phyloP scores from a whole-genome alignment of 2,329 filamentous ascomycete genomes.

The Tolypocladium ovalisporum region DNA sequence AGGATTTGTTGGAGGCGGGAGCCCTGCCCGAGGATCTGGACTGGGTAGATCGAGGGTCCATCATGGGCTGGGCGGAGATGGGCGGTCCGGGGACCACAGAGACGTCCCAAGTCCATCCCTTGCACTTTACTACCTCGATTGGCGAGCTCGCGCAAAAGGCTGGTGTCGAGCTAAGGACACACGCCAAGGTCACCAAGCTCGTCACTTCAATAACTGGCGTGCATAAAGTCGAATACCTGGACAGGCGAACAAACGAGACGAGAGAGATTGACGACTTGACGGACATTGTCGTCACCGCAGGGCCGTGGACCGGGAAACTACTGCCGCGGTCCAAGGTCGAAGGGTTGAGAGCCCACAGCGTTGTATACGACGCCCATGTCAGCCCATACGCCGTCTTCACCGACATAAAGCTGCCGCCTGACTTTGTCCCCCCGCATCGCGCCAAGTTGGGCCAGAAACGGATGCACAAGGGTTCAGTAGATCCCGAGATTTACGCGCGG shows the following conservation, averaged over 20 bases:
- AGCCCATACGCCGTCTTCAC: conserved; percentile 77
- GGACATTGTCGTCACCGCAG: conserved; percentile 44
- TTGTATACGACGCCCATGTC: conserved; percentile 53
- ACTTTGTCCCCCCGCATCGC: conserved; percentile 46
- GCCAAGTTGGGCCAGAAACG: conserved; percentile 36
- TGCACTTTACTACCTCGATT: conserved; percentile 79
- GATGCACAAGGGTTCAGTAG: conserved; percentile 51
- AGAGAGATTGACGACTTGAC: conserved; percentile 33
- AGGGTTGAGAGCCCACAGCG: conserved; percentile 51
- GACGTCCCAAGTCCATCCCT: conserved; percentile 90
- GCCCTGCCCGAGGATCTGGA: conserved; percentile 68
- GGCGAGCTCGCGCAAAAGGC: conserved; percentile 61
- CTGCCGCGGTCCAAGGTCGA: conserved; percentile 47
- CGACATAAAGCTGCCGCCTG: conserved; percentile 61
- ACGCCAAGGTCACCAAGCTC: conserved; percentile 58
- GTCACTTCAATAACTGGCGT: conserved; percentile 41
- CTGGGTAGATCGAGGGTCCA: conserved; percentile 63
- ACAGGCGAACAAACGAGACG: conserved; percentile 29
- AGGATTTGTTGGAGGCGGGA: conserved; percentile 38
- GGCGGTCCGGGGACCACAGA: conserved; percentile 54
- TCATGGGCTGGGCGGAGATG: conserved; percentile 73
- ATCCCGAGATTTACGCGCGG: conserved; percentile 88
- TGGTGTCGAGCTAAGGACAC: conserved; percentile 57
- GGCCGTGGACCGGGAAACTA: conserved; percentile 52
- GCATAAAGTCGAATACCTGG: conserved; percentile 48